Evolutionary conservation across 169 alveolate species (phyloP), one percentile per base, ranked within the genome.

Genomic region (Toxoplasma gondii): DNA sequence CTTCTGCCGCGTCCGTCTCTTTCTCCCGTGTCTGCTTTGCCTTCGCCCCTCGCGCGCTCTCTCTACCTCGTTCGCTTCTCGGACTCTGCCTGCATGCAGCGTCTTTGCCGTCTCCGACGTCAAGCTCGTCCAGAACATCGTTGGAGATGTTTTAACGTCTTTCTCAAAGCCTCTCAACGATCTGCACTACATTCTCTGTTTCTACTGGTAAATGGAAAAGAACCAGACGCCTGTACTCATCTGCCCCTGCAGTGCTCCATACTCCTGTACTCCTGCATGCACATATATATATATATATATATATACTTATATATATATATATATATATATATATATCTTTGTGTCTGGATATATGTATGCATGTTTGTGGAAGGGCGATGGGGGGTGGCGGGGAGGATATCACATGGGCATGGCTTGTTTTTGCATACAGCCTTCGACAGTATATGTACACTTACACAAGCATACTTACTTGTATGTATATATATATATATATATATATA

Each of bases 81-180:
- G 24, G 0, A 39, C 64, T 34, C 41, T 41, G 10, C 16, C 12
- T 24, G 91, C 70, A 10, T 17, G 12, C 27, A 95, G 97, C 41
- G 53, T 96, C 39, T 96, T 96, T 31, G 93, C 96, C n/a, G 97
- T 96, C 36, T 92, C 92, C 24, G 96, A 95, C 87, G 97, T 97
- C 34, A 96, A 96, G 69, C 96, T 97, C 29, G 95, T 95, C 31
- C 97, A 96, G 58, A 97, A 97, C 93, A 95, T 97, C n/a, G 95
- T 97, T 9, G 98, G 98, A 29, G 98, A 97, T 67, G 97, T 97
- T 49, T 88, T 97, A 29, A 97, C 98, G 41, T 95, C 97, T 53
- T 93, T 97, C 41, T 95, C 97, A 43, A 97, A 96, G 87, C 97
- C 98, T n/a, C 96, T 97, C 58, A 96, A 97, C 31, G 98, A 97